Base-by-base conservation (phyloP, 225 moss, liverwort and hornwort genomes). In the Lunularia cruciata region DNA sequence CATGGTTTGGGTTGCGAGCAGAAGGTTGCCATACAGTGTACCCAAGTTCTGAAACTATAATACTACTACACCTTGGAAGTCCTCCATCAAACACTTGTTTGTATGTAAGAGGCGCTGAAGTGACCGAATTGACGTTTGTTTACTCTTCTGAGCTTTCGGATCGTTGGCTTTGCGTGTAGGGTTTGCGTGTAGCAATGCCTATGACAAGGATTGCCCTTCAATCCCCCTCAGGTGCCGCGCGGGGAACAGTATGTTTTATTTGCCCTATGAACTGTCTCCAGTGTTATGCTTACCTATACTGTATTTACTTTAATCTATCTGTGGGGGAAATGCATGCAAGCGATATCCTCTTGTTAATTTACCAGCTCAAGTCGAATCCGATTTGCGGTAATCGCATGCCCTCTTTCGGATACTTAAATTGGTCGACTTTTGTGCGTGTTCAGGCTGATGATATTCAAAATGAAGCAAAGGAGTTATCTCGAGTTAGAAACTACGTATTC, bases 391-490 rank as follows among this genome's bases (percentile, higher is more conserved):
- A 6, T 40, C 40, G 38, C 36, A 40, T 22, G 10, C 23, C 12
- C 10, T 20, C 19, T 59, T 19, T 60, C n/a, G 12, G 6, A 59
- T n/a, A n/a, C n/a, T n/a, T 3, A 16, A 7, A 22, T 40, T 10
- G 12, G 4, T 27, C 40, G 13, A 52, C 33, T 47, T 12, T 52
- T 20, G 34, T 52, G 14, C 33, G 51, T 5, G 27, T 61, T 57
- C 75, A 98, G 96, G 96, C 96, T 68, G 98, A 98, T 81, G 98
- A 98, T 69, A 98, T 98, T 59, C 81, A 93, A 71, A 98, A 98
- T 64, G 98, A 98, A 84, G 98, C 98, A 20, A 91, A 80, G 84
- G 98, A 98, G 82, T 72, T 98, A 60, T 84, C 81, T 40, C 91
- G 98, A 14, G 98, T 98, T 52, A 86, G 98, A 73, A 88, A 83